Conservation (phyloP, 2,329 filamentous ascomycete species). For the Fusarium illudens region DNA sequence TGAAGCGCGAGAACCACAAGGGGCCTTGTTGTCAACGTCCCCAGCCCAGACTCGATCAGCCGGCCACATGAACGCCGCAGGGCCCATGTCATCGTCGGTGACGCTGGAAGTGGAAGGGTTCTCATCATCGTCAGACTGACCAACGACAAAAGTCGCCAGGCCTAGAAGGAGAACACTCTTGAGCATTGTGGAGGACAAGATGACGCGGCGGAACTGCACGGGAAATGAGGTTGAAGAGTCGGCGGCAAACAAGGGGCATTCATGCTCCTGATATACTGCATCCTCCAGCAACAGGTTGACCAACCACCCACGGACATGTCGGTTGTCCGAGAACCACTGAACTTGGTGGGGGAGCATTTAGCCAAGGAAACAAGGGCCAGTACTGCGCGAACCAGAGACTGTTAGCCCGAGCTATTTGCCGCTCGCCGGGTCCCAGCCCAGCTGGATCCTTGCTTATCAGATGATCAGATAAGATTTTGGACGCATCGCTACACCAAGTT, state of each 20-base stretch:
- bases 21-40: conserved; percentile 62
- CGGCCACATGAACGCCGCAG: conserved; percentile 69
- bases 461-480: conserved; percentile 41
- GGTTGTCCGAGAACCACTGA: conserved; percentile 13
- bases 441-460: conserved; percentile 28
- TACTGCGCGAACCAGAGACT: background rate
- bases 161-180: conserved; percentile 15
- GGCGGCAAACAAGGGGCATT: conserved; percentile 6
- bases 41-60: conserved; percentile 64
- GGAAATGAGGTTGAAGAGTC: background rate
- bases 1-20: conserved; percentile 62
- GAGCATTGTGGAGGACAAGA: conserved; percentile 10
- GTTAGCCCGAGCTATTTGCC: background rate
- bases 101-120: conserved; percentile 20
- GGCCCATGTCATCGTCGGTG: conserved; percentile 54
- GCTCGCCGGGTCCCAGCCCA: background rate
- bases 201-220: background rate
- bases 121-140: conserved; percentile 18
- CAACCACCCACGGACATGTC: background rate
- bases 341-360: background rate
- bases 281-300: background rate
- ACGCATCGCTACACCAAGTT: conserved; percentile 21
- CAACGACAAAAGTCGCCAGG: conserved; percentile 12
- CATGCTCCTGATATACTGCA: conserved; percentile 22
- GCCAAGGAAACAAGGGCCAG: background rate